Percentiles rank a stretch among this genome's conserved stretches.
These are phyloP conservation scores for Boletus huronensis DNA, from an alignment of 768 basidiomycete species.

Conservation along the genomic window DNA sequence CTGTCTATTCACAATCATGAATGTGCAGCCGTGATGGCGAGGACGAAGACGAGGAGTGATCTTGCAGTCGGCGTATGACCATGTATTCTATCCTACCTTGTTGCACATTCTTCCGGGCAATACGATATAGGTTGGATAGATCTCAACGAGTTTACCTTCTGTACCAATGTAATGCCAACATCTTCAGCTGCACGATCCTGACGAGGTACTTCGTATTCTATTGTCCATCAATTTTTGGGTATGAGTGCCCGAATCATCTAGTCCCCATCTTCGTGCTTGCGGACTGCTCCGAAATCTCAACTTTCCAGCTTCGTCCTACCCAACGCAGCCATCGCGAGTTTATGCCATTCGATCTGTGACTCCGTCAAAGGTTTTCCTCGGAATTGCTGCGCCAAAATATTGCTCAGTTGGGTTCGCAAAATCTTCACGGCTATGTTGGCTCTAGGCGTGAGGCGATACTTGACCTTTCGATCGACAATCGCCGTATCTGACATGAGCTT, in stretches of 20 bases:
- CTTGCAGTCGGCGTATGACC: not conserved
- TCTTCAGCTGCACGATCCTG: not conserved
- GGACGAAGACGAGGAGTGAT: constrained; percentile 53
- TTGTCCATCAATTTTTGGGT: not conserved
- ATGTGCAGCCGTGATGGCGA: constrained; percentile 42
- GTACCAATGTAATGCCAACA: not conserved
- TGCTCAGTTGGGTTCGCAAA: constrained; percentile 61
- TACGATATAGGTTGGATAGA: constrained; percentile 3
- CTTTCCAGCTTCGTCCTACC: constrained; percentile 46
- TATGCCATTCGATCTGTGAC: constrained; percentile 69
- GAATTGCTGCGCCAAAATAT: constrained; percentile 62
- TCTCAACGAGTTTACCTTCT: not conserved
- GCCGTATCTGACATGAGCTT: constrained; percentile 78
- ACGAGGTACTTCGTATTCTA: not conserved
- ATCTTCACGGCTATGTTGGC: constrained; percentile 75
- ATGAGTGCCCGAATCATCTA: constrained; percentile 10
- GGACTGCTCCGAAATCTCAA: constrained; percentile 19
- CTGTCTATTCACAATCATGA: not conserved
- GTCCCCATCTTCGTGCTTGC: constrained; percentile 13
- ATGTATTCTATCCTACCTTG: constrained; percentile 2
- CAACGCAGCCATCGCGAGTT: constrained; percentile 60
- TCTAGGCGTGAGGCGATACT: constrained; percentile 66
- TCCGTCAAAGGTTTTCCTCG: constrained; percentile 56
- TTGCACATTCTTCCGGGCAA: not conserved
- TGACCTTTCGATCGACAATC: constrained; percentile 83